phyloP scores from a whole-genome alignment of 768 basidiomycete species.

The Clitopilus hobsonii region DNA sequence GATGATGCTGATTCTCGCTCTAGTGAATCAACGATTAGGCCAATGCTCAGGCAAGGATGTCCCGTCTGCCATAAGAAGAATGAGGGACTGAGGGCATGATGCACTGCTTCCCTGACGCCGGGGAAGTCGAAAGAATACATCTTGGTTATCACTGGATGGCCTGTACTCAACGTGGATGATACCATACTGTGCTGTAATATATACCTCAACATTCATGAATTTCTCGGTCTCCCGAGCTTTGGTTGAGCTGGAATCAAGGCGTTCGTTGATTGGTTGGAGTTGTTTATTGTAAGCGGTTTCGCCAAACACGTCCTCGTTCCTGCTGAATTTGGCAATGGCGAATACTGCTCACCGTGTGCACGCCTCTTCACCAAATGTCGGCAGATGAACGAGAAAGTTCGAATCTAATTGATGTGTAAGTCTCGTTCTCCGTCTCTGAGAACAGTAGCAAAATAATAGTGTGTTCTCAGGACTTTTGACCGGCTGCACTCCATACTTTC shows the following conservation, averaged over 20 bases:
- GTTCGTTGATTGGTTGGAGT: background rate
- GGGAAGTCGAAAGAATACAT: too few species aligned
- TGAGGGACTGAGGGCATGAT: slow-evolving; percentile 38
- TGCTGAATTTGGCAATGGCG: background rate
- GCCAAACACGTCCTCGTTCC: background rate
- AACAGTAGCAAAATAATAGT: background rate
- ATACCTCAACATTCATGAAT: background rate
- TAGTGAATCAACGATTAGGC: slow-evolving; percentile 69
- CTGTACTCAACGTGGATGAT: too few species aligned
- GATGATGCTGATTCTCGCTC: background rate
- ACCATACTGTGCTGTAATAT: background rate
- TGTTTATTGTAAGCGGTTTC: background rate
- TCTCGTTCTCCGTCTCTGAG: slow-evolving; percentile 5
- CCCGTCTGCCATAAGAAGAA: slow-evolving; percentile 68
- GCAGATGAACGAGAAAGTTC: slow-evolving; percentile 31
- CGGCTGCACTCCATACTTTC: slow-evolving; percentile 58
- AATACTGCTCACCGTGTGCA: background rate
- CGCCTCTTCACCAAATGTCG: background rate
- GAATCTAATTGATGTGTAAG: slow-evolving; percentile 69
- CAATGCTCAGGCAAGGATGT: slow-evolving; percentile 63
- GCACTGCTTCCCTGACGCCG: too few species aligned
- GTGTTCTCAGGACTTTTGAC: slow-evolving; percentile 51
- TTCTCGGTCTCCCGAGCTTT: background rate
- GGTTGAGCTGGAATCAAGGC: background rate
- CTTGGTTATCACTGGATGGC: too few species aligned